Evolutionary conservation across 768 basidiomycete genomes (phyloP).

Genomic region (Thelephora ganbajun): DNA sequence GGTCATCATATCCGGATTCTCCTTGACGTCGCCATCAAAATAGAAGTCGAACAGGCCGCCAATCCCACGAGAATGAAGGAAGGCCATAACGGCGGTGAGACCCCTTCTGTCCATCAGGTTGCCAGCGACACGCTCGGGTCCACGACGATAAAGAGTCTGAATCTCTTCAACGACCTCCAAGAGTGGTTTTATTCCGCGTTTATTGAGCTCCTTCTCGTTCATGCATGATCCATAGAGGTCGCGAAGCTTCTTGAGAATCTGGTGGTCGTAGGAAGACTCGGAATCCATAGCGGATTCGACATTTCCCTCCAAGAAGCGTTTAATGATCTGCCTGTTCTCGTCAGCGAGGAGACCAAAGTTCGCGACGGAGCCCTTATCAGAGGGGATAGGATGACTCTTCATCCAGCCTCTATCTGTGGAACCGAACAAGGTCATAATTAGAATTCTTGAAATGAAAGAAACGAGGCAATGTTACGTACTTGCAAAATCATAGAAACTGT

Average conservation of each 20-base stretch:
- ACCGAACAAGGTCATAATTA: background rate
- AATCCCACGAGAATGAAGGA: constrained; percentile 75
- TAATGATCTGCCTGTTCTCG: constrained; percentile 68
- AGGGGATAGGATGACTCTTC: constrained; percentile 67
- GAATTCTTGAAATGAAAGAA: constrained; percentile 4
- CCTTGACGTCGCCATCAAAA: constrained; percentile 80
- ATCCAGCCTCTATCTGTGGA: constrained; percentile 78
- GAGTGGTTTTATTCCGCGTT: constrained; percentile 59
- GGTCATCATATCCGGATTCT: constrained; percentile 75
- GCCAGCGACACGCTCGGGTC: constrained; percentile 24
- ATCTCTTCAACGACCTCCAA: constrained; percentile 51
- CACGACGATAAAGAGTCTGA: constrained; percentile 41
- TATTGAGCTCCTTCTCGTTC: constrained; percentile 64
- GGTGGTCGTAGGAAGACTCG: constrained; percentile 20
- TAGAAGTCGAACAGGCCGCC: constrained; percentile 64
- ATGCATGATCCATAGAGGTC: constrained; percentile 72
- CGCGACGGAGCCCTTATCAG: constrained; percentile 64
- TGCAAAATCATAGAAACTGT: constrained; percentile 87
- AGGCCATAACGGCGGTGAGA: constrained; percentile 73
- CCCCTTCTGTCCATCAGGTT: constrained; percentile 29
- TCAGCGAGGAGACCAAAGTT: constrained; percentile 60
- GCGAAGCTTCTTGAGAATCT: constrained; percentile 50
- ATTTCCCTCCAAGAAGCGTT: constrained; percentile 45
- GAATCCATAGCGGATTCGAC: constrained; percentile 11
- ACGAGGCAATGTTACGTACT: constrained; percentile 39